Evolutionary conservation across 2,329 filamentous ascomycete genomes (phyloP), one percentile per base, ranked within the genome.

Genomic region (Sarocladium strictum): DNA sequence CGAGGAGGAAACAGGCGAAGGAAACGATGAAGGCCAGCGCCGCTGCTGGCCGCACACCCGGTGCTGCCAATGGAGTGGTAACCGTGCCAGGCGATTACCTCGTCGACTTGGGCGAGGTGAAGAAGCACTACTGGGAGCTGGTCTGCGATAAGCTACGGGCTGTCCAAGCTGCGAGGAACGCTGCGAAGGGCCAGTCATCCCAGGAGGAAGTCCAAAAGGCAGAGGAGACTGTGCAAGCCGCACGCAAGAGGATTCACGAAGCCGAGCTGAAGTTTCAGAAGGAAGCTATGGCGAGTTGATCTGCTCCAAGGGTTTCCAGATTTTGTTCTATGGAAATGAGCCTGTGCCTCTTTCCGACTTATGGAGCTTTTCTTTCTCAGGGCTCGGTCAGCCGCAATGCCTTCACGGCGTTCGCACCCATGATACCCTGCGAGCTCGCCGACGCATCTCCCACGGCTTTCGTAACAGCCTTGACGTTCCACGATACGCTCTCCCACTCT

Each of bases 401-500:
- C 15, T 74, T 69, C 15, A 80, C 69, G 3, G 84, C 84, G 61
- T 86, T 86, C 2, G 71, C 73, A 5, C 83, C 83, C 69, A 86
- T 75, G 10, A 85, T 77, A 19, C 71, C 77, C n/a, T 73, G 68
- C 14, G 76, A 76, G 14, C 72, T 71, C 6, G 71, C 63, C 14
- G 72, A 72, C 3, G 76, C 73, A 40, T 69, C 66, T 0, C 72
- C 74, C 35, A 84, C 74, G 0, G 79, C 75, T 10, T 70, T 72
- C 15, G 72, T 66, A n/a, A 86, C 81, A 5, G 83, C 82, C 5
- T 72, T 67, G 1, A 68, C 70, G 56, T 77, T 78, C 59, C 74
- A 56, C 51, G 66, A 80, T 3, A 89, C 85, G 64, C 86, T 90
- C 62, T 85, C 78, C 86, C 87, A 90, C 62, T 85, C 78, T 35